Evolutionary conservation across 371 early-diverging fungal species (phyloP).

Genomic region (Apophysomyces ossiformis): DNA sequence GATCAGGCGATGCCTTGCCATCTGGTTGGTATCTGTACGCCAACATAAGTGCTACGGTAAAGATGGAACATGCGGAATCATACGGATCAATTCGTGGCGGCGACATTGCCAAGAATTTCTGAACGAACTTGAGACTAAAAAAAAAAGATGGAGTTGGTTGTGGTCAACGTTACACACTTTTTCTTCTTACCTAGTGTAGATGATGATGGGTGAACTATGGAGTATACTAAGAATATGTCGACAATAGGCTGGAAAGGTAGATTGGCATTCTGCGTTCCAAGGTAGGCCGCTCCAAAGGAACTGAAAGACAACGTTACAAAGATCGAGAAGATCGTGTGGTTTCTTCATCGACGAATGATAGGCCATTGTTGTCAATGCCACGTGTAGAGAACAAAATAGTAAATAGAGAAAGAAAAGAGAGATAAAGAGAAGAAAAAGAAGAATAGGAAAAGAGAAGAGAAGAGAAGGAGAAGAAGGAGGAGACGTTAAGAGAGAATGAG

Average conservation of each 20-base stretch:
- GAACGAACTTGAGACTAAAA: slow-evolving; percentile 5
- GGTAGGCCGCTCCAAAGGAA: slow-evolving; percentile 1
- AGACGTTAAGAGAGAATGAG: slow-evolving; percentile 26
- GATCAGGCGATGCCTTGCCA: not conserved
- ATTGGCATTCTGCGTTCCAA: slow-evolving; percentile 3
- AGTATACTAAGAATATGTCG: not conserved
- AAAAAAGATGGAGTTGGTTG: not conserved
- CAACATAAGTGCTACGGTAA: slow-evolving; percentile 7
- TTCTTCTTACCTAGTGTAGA: slow-evolving; percentile 1
- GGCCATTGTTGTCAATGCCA: slow-evolving; percentile 11
- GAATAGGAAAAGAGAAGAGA: slow-evolving; percentile 6
- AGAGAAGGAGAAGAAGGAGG: slow-evolving; percentile 4
- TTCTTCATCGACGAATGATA: not conserved
- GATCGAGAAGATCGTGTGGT: slow-evolving; percentile 9
- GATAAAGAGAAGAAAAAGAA: slow-evolving; percentile 5
- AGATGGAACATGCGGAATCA: slow-evolving; percentile 11
- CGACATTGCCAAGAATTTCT: slow-evolving; percentile 9
- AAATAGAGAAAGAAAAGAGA: not conserved
- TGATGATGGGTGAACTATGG: not conserved
- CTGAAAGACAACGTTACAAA: slow-evolving; percentile 8
- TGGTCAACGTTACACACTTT: no score
- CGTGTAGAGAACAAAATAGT: not conserved
- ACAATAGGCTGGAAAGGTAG: not conserved
- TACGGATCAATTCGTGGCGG: slow-evolving; percentile 10
- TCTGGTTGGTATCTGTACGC: slow-evolving; percentile 4